Percentiles rank a stretch among this genome's conserved stretches.
Evolutionary conservation across 2,329 filamentous ascomycete species (phyloP).

Genomic region (Aspergillus ruber): DNA sequence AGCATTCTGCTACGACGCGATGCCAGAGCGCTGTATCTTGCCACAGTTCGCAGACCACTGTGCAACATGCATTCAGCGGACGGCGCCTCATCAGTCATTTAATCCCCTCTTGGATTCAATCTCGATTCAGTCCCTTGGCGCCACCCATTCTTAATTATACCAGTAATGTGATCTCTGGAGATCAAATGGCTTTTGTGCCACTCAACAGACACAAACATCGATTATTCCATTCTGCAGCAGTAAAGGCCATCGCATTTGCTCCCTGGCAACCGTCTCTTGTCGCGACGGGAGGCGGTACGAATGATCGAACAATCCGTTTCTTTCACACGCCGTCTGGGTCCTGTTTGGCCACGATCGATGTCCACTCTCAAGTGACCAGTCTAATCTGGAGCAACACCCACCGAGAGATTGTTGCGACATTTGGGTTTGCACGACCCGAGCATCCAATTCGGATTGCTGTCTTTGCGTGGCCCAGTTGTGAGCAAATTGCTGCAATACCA

Average conservation of each 20-base stretch:
- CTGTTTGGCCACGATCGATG: slow-evolving; percentile 81
- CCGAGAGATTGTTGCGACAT: slow-evolving; percentile 84
- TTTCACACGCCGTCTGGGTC: slow-evolving; percentile 81
- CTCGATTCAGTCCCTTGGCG: slow-evolving; percentile 11
- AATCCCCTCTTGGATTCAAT: slow-evolving; percentile 21
- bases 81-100: slow-evolving; percentile 18
- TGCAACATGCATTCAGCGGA: slow-evolving; percentile 17
- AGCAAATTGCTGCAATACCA: slow-evolving; percentile 75
- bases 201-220: slow-evolving; percentile 59
- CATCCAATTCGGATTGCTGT: slow-evolving; percentile 85
- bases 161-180: slow-evolving; percentile 25
- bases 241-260: slow-evolving; percentile 95
- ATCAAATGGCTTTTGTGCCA: slow-evolving; percentile 45
- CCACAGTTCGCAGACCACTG: slow-evolving; percentile 11
- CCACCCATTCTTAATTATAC: slow-evolving; percentile 18
- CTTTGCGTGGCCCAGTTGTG: slow-evolving; percentile 90
- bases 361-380: slow-evolving; percentile 86
- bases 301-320: slow-evolving; percentile 94
- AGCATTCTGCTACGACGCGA: slow-evolving; percentile 5
- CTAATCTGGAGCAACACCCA: slow-evolving; percentile 83
- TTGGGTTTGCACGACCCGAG: slow-evolving; percentile 86
- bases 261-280: slow-evolving; percentile 85
- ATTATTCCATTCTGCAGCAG: slow-evolving; percentile 76
- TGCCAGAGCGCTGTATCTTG: slow-evolving; percentile 17
- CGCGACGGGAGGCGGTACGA: slow-evolving; percentile 86